Conservation (phyloP, 164 flowering plant genomes). For the Sedum album region DNA sequence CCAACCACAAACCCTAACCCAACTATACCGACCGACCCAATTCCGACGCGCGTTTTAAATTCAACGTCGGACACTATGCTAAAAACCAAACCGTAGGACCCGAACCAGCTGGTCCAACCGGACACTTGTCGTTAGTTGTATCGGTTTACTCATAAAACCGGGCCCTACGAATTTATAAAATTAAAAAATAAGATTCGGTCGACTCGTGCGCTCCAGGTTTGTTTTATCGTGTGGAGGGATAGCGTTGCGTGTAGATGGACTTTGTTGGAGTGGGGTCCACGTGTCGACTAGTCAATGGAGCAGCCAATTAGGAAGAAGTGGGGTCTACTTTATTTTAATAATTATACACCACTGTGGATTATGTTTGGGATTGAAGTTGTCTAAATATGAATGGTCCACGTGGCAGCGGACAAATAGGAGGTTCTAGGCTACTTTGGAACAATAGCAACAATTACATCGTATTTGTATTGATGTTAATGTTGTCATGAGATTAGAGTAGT, state of each 20-base stretch:
- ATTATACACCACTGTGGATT: conserved; percentile 5
- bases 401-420: too few species aligned
- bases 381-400: background rate
- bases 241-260: conserved; percentile 2
- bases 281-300: conserved; percentile 4
- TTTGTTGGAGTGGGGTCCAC: conserved; percentile 1
- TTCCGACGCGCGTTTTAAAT: conserved; percentile 2
- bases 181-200: background rate
- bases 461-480: too few species aligned
- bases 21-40: background rate
- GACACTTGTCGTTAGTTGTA: background rate
- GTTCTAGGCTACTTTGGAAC: too few species aligned
- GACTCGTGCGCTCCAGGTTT: background rate
- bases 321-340: background rate
- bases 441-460: too few species aligned
- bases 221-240: background rate
- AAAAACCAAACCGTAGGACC: background rate
- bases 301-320: conserved; percentile 1
- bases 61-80: too few species aligned
- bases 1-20: conserved; percentile 5
- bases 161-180: background rate
- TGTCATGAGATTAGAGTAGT: too few species aligned
- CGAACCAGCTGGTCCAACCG: conserved; percentile 5
- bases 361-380: background rate
- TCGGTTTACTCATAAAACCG: background rate